Conservation (phyloP, 768 basidiomycete species). For the Boletus patriciae region DNA sequence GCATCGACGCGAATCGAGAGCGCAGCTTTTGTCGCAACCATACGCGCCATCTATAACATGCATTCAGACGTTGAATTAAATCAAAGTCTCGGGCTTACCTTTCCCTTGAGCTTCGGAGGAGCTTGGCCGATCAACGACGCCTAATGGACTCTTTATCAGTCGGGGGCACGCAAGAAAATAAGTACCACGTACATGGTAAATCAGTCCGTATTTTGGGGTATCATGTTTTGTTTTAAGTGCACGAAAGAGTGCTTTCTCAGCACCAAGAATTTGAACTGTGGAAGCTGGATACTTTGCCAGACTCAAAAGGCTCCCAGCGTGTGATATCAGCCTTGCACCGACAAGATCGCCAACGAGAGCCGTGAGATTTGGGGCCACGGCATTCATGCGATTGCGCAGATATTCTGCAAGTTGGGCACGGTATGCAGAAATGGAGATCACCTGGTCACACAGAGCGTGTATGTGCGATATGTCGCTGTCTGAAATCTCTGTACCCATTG, state of each 20-base stretch:
- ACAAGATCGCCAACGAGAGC: slow-evolving; percentile 78
- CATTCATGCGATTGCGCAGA: slow-evolving; percentile 95
- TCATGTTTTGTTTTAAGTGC: slow-evolving; percentile 85
- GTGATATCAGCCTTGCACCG: slow-evolving; percentile 71
- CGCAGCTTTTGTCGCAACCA: slow-evolving; percentile 98
- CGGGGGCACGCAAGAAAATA: background rate
- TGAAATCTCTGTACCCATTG: slow-evolving; percentile 99
- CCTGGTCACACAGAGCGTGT: slow-evolving; percentile 94
- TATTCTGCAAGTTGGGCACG: slow-evolving; percentile 95
- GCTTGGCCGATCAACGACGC: slow-evolving; percentile 97
- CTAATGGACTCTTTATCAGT: slow-evolving; percentile 36
- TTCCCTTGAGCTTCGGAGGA: slow-evolving; percentile 96
- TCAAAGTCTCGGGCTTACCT: slow-evolving; percentile 45
- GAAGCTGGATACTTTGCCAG: slow-evolving; percentile 77
- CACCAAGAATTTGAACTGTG: slow-evolving; percentile 74
- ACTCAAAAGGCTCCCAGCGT: slow-evolving; percentile 69
- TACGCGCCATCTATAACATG: slow-evolving; percentile 84
- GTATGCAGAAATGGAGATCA: slow-evolving; percentile 94
- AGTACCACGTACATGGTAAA: slow-evolving; percentile 79
- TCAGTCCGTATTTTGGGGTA: slow-evolving; percentile 99
- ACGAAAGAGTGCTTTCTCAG: slow-evolving; percentile 75
- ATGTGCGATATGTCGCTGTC: slow-evolving; percentile 97
- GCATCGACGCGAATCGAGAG: slow-evolving; percentile 98
- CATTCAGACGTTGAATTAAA: slow-evolving; percentile 3
- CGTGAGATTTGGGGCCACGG: slow-evolving; percentile 96